Evolutionary conservation across 768 basidiomycete species (phyloP).

Genomic region (Peribolospora kevripleyi): DNA sequence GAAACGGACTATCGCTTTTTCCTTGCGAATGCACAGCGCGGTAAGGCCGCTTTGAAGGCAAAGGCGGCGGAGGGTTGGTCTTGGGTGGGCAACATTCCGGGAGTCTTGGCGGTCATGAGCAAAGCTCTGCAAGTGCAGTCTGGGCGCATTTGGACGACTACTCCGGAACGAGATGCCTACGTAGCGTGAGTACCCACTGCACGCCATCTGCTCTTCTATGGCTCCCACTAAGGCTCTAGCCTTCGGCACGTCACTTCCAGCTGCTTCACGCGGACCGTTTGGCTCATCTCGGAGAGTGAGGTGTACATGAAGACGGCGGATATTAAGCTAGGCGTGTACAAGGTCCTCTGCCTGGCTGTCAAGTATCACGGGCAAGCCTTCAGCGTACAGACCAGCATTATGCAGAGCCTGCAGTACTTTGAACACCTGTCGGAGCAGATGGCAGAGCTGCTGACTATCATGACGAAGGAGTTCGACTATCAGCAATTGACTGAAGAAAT

Average conservation of each 20-base stretch:
- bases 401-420: constrained; percentile 75
- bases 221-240: too few species aligned
- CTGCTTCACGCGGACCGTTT: constrained; percentile 68
- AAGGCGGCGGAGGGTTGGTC: constrained; percentile 28
- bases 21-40: constrained; percentile 25
- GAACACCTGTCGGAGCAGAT: constrained; percentile 85
- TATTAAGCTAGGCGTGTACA: constrained; percentile 54
- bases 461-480: constrained; percentile 68
- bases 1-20: too few species aligned
- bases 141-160: constrained; percentile 72
- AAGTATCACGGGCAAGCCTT: constrained; percentile 69
- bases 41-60: constrained; percentile 23
- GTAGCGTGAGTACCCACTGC: constrained; percentile 34
- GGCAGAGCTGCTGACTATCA: constrained; percentile 61
- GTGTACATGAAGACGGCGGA: constrained; percentile 56
- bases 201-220: not conserved
- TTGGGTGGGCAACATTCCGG: constrained; percentile 55
- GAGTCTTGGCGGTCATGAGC: constrained; percentile 41
- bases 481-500: constrained; percentile 75
- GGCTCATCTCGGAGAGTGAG: constrained; percentile 65
- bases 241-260: constrained; percentile 21
- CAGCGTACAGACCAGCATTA: constrained; percentile 62
- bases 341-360: constrained; percentile 70
- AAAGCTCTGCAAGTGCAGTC: constrained; percentile 42
- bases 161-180: constrained; percentile 61